Conservation (phyloP, 768 basidiomycete genomes). For the Chalciporus piperatus region DNA sequence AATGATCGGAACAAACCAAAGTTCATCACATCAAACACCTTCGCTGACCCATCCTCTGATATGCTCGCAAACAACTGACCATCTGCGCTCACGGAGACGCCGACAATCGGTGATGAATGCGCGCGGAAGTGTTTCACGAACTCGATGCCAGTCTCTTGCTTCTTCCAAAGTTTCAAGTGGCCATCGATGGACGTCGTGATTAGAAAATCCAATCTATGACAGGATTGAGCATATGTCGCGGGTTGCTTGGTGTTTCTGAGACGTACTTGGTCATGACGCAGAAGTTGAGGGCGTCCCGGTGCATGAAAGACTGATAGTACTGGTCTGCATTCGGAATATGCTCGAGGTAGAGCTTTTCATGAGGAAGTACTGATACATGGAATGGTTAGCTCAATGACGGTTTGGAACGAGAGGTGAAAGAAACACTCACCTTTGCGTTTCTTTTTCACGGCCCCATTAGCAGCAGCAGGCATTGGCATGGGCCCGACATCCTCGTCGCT, state of each 20-base stretch:
- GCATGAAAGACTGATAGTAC: slow-evolving; percentile 98
- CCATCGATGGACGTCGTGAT: slow-evolving; percentile 95
- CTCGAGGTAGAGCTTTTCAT: slow-evolving; percentile 89
- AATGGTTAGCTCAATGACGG: background rate
- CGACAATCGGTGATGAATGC: slow-evolving; percentile 74
- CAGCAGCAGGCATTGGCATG: slow-evolving; percentile 66
- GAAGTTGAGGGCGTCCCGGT: slow-evolving; percentile 88
- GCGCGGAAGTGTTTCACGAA: slow-evolving; percentile 99
- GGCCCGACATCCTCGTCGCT: slow-evolving; percentile 82
- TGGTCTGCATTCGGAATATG: slow-evolving; percentile 90
- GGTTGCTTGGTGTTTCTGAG: background rate
- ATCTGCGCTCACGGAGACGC: slow-evolving; percentile 85
- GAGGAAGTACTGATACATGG: slow-evolving; percentile 70
- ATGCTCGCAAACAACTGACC: slow-evolving; percentile 91
- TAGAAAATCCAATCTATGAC: slow-evolving; percentile 80
- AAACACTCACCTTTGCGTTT: slow-evolving; percentile 72
- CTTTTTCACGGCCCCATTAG: slow-evolving; percentile 52
- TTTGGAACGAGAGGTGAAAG: slow-evolving; percentile 7
- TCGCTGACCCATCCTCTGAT: slow-evolving; percentile 86
- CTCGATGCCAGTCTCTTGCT: slow-evolving; percentile 92
- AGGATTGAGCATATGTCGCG: slow-evolving; percentile 5
- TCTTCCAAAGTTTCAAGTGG: slow-evolving; percentile 98
- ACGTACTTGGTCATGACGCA: slow-evolving; percentile 83
- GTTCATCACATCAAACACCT: slow-evolving; percentile 97
- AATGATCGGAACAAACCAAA: slow-evolving; percentile 66